Evolutionary conservation across 2,329 filamentous ascomycete genomes (phyloP).

Genomic region (Aaosphaeria arxii): DNA sequence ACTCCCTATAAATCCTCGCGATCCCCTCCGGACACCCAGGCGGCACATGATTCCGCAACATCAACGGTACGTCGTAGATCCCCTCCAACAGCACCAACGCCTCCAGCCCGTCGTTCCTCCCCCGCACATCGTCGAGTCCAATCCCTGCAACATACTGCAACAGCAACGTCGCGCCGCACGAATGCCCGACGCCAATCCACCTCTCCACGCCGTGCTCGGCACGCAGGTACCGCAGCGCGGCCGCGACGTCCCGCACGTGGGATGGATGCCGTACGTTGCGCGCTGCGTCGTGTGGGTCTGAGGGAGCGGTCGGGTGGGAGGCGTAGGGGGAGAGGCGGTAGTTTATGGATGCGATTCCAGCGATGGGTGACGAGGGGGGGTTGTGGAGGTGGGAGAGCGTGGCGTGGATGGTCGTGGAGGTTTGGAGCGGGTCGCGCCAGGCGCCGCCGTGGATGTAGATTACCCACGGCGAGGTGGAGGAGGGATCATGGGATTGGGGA

Average conservation of each 20-base stretch:
- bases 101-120: constrained; percentile 34
- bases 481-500: constrained; percentile 23
- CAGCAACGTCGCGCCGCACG: constrained; percentile 61
- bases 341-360: constrained; percentile 62
- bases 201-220: constrained; percentile 29
- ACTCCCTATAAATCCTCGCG: constrained; percentile 54
- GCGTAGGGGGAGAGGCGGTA: constrained; percentile 60
- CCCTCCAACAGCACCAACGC: constrained; percentile 63
- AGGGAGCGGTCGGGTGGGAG: constrained; percentile 43
- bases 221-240: constrained; percentile 52
- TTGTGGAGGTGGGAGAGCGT: constrained; percentile 36
- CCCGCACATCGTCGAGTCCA: not conserved
- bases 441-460: constrained; percentile 51
- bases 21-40: constrained; percentile 15
- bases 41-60: constrained; percentile 47
- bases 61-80: constrained; percentile 62
- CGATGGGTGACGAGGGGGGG: constrained; percentile 38
- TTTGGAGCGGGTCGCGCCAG: constrained; percentile 48
- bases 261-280: constrained; percentile 57
- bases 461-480: not conserved
- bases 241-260: constrained; percentile 57
- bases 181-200: constrained; percentile 62
- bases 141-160: constrained; percentile 49
- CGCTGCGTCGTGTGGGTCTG: constrained; percentile 44
- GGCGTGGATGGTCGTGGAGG: constrained; percentile 26